These are phyloP conservation scores for Solanum dulcamara DNA, from an alignment of 257 asterid species.

Conservation along the genomic window DNA sequence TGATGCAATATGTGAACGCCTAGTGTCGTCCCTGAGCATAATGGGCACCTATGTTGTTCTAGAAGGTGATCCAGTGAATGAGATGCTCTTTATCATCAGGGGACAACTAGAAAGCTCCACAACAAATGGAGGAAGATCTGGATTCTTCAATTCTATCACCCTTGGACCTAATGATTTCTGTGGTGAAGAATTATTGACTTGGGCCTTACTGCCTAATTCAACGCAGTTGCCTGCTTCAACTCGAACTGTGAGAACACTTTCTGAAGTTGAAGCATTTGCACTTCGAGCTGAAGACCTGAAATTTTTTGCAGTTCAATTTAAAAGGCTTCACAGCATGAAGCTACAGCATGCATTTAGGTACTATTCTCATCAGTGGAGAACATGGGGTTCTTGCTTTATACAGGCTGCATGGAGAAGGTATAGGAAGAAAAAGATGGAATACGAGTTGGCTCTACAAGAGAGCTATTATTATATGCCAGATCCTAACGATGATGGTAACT, in stretches of 20 bases:
- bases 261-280: conserved; percentile 88
- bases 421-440: conserved; percentile 42
- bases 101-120: conserved; percentile 90
- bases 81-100: conserved; percentile 79
- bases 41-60: conserved; percentile 51
- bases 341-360: conserved; percentile 85
- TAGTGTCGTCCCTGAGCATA: conserved; percentile 65
- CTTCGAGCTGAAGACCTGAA: conserved; percentile 91
- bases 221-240: conserved; percentile 78
- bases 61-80: conserved; percentile 86
- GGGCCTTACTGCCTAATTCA: conserved; percentile 84
- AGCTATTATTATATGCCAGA: conserved; percentile 8
- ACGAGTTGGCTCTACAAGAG: conserved; percentile 48
- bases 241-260: conserved; percentile 56
- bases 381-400: conserved; percentile 82
- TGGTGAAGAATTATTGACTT: conserved; percentile 87
- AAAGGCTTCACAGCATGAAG: conserved; percentile 83
- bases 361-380: conserved; percentile 90
- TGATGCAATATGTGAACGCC: conserved; percentile 84
- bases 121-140: conserved; percentile 77
- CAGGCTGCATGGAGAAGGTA: conserved; percentile 81
- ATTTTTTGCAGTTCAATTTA: conserved; percentile 68
- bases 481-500: not conserved
- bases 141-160: conserved; percentile 78
- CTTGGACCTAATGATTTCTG: conserved; percentile 83